A percentile compares a stretch with the other conserved stretches of the same genome.
Evolutionary conservation across 768 basidiomycete genomes (phyloP).

Genomic region (Trametes cinnabarina): DNA sequence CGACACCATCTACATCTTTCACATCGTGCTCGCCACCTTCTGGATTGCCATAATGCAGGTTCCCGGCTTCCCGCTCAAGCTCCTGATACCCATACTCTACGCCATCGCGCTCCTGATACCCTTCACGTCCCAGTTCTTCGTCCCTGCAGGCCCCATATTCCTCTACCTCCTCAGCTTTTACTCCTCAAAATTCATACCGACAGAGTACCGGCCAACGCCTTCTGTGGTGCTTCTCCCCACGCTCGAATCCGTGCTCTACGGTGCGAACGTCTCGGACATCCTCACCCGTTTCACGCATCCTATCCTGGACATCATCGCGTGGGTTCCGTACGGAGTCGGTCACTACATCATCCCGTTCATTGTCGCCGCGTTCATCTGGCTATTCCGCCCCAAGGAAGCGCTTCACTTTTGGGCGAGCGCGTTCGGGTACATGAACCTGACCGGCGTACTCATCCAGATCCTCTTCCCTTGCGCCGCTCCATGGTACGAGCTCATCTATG

Average conservation of each 20-base stretch:
- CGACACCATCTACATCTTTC: slow-evolving; percentile 65
- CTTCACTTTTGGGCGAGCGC: slow-evolving; percentile 83
- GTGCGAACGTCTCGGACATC: slow-evolving; percentile 96
- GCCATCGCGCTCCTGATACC: slow-evolving; percentile 70
- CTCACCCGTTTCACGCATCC: slow-evolving; percentile 94
- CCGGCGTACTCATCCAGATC: slow-evolving; percentile 86
- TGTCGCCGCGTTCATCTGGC: slow-evolving; percentile 83
- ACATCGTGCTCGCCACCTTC: slow-evolving; percentile 59
- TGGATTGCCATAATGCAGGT: slow-evolving; percentile 73
- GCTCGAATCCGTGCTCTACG: slow-evolving; percentile 91
- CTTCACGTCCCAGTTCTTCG: slow-evolving; percentile 85
- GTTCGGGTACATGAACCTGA: slow-evolving; percentile 91
- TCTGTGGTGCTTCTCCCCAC: slow-evolving; percentile 93
- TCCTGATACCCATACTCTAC: slow-evolving; percentile 75
- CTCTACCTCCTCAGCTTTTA: slow-evolving; percentile 86
- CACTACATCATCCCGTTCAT: slow-evolving; percentile 89
- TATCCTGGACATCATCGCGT: slow-evolving; percentile 87
- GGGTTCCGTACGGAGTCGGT: slow-evolving; percentile 94
- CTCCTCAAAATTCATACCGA: slow-evolving; percentile 82
- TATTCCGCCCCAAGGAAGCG: slow-evolving; percentile 78
- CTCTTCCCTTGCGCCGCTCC: slow-evolving; percentile 91
- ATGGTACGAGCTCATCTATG: slow-evolving; percentile 97
- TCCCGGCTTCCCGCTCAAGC: slow-evolving; percentile 70
- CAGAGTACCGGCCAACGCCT: slow-evolving; percentile 70
- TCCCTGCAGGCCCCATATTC: slow-evolving; percentile 85